Percentiles rank a stretch among this genome's conserved stretches.
These are phyloP conservation scores for Paraconiothyrium brasiliense DNA, from an alignment of 2,329 filamentous ascomycete genomes.

Conservation along the genomic window DNA sequence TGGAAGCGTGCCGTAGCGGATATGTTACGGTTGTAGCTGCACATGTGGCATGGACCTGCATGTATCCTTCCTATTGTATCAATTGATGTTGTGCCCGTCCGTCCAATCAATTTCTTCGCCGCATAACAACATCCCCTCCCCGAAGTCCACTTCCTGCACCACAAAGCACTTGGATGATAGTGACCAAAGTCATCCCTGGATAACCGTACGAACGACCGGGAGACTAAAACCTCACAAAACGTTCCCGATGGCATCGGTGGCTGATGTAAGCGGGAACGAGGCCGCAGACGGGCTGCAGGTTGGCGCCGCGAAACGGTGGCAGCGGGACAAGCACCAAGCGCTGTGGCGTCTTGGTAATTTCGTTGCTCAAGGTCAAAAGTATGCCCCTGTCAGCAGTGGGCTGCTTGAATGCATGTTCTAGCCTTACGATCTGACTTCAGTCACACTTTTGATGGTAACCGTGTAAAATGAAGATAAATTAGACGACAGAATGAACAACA, in stretches of 20 bases:
- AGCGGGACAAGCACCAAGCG: constrained; percentile 7
- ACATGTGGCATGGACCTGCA: background rate
- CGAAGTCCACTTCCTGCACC: background rate
- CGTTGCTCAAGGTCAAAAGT: constrained; percentile 9
- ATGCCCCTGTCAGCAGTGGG: constrained; percentile 8
- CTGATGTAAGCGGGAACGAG: constrained; percentile 10
- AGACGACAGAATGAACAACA: too few relatives aligned
- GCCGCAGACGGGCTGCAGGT: constrained; percentile 7
- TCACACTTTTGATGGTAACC: background rate
- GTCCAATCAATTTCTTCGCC: background rate
- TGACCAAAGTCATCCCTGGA: background rate
- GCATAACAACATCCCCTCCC: background rate
- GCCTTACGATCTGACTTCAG: background rate
- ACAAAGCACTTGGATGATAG: background rate
- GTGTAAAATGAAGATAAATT: too few relatives aligned
- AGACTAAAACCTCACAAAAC: background rate
- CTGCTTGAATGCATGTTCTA: background rate
- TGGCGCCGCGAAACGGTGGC: constrained; percentile 2
- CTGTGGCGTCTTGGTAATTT: constrained; percentile 17
- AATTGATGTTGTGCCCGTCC: background rate
- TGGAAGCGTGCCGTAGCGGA: background rate
- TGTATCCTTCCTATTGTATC: background rate
- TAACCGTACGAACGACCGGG: background rate
- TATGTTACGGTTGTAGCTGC: constrained; percentile 2
- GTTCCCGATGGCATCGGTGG: background rate